These are phyloP conservation scores for Globisporangium recalcitrans DNA, from an alignment of 352 stramenopile species.

Conservation along the genomic window DNA sequence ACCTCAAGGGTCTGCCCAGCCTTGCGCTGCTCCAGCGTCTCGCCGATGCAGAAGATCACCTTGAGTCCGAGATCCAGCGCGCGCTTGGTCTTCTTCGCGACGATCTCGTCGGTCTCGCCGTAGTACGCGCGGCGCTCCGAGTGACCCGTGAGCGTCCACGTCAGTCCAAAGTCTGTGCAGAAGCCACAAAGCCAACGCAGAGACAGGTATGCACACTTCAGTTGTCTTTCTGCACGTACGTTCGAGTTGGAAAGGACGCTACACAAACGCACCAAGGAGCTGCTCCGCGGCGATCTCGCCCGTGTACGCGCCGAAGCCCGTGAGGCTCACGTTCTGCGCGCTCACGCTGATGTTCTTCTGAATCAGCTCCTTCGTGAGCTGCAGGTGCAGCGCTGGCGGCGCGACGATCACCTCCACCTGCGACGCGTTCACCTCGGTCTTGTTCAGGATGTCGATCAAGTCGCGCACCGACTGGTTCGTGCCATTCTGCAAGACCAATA, in stretches of 20 bases:
- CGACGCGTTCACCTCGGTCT: constrained; percentile 47
- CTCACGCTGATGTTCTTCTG: constrained; percentile 63
- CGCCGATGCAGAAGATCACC: constrained; percentile 97
- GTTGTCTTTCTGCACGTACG: not conserved
- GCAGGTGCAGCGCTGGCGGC: constrained; percentile 67
- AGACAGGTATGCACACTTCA: not conserved
- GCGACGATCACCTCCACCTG: constrained; percentile 79
- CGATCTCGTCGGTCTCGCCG: constrained; percentile 89
- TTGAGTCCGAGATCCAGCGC: constrained; percentile 86
- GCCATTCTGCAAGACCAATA: constrained; percentile 39
- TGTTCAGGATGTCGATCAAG: constrained; percentile 83
- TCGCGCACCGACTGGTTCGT: constrained; percentile 81
- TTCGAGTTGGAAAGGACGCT: not conserved
- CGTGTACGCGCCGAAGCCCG: constrained; percentile 90
- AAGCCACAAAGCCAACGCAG: not conserved
- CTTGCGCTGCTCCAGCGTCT: constrained; percentile 90
- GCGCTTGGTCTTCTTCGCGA: constrained; percentile 92
- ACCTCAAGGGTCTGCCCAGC: constrained; percentile 89
- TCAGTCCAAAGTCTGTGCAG: constrained; percentile 54
- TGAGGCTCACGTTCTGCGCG: constrained; percentile 79
- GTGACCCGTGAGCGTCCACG: constrained; percentile 88
- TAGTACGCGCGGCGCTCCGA: constrained; percentile 91
- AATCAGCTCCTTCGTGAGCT: constrained; percentile 41
- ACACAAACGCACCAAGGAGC: constrained; percentile 44
- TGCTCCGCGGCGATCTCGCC: constrained; percentile 89